Conservation (phyloP, 148 eudicot genomes). For the Tetragonia tetragonoides region DNA sequence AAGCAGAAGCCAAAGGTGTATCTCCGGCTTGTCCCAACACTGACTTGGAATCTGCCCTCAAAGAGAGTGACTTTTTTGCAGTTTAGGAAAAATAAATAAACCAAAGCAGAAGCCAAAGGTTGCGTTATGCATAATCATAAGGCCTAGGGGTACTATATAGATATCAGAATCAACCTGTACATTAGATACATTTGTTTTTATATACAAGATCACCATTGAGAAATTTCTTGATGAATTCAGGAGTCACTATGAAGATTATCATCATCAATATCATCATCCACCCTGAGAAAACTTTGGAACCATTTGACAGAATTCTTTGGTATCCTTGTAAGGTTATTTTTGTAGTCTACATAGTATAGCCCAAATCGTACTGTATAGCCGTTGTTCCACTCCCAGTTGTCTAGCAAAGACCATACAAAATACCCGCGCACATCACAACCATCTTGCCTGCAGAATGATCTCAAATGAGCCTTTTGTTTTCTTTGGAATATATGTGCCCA, state of each 20-base stretch:
- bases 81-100: too few species aligned
- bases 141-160: too few species aligned
- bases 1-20: too few species aligned
- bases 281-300: slow-evolving; percentile 60
- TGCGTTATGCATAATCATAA: too few species aligned
- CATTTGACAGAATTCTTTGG: slow-evolving; percentile 82
- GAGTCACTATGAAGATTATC: slow-evolving; percentile 15
- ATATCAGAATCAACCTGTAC: too few species aligned
- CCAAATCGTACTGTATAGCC: slow-evolving; percentile 86
- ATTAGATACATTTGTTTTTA: too few species aligned
- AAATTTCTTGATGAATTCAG: neutral
- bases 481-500: too few species aligned
- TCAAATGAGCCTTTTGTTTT: neutral
- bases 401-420: slow-evolving; percentile 93
- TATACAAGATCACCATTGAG: too few species aligned
- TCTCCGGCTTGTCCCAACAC: too few species aligned
- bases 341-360: slow-evolving; percentile 83
- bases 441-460: slow-evolving; percentile 61
- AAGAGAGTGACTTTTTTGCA: too few species aligned
- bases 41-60: too few species aligned
- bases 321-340: slow-evolving; percentile 83
- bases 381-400: slow-evolving; percentile 96
- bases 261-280: slow-evolving; percentile 8
- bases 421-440: slow-evolving; percentile 81
- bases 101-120: too few species aligned